Evolutionary conservation across 176 grass and related monocot genomes (phyloP).

Genomic region (Elymus sibiricus): DNA sequence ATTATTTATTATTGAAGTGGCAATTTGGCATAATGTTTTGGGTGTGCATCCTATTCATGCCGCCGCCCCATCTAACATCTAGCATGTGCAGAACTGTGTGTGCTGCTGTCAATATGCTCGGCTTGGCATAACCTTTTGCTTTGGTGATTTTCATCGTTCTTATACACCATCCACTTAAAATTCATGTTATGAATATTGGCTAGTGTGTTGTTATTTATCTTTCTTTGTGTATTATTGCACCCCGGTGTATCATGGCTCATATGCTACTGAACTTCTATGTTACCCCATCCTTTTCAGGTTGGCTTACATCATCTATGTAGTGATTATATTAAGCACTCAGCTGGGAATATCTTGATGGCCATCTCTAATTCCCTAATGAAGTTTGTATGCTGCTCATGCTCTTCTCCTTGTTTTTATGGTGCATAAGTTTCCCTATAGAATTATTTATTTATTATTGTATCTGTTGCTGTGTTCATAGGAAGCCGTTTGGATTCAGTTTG

Average conservation of each 20-base stretch:
- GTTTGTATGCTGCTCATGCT: slow-evolving; percentile 55
- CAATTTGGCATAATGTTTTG: not conserved
- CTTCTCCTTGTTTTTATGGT: slow-evolving; percentile 8
- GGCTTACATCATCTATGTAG: slow-evolving; percentile 52
- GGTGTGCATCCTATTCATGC: not conserved
- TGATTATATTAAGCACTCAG: slow-evolving; percentile 69
- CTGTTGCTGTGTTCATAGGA: slow-evolving; percentile 38
- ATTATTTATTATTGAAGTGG: slow-evolving; percentile 11
- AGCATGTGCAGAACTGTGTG: not conserved
- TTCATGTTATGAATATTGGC: not conserved
- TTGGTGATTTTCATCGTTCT: not conserved
- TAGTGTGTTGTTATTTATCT: slow-evolving; percentile 6
- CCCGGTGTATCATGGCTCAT: not conserved
- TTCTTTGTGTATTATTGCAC: not conserved
- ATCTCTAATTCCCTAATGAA: slow-evolving; percentile 51
- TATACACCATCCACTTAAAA: not conserved
- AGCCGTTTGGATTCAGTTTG: slow-evolving; percentile 60
- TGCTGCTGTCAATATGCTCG: not conserved
- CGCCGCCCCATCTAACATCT: not conserved
- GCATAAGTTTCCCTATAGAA: not conserved
- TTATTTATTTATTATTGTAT: slow-evolving; percentile 14
- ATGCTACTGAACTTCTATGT: not conserved
- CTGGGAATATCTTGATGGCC: slow-evolving; percentile 57
- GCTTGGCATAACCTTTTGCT: not conserved
- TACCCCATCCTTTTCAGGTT: slow-evolving; percentile 53